Evolutionary conservation across 352 stramenopile species (phyloP).

Genomic region (Phytophthora cryptogea): DNA sequence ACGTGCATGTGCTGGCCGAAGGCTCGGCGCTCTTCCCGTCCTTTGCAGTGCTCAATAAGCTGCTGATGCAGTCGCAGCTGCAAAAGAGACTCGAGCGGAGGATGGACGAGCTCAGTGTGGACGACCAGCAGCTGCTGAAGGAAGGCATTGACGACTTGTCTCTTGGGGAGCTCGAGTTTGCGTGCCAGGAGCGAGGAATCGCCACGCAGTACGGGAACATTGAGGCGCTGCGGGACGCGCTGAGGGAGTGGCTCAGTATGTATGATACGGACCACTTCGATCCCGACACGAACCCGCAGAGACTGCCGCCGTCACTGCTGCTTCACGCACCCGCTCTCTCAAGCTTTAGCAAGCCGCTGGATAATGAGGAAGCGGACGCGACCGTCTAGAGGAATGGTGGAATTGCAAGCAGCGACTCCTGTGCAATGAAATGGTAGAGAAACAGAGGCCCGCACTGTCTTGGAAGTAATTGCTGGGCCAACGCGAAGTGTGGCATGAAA

Average conservation of each 20-base stretch:
- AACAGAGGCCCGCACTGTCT: conserved; percentile 1
- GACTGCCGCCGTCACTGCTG: conserved; percentile 62
- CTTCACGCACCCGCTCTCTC: conserved; percentile 76
- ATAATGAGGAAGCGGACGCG: conserved; percentile 16
- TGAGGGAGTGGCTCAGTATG: conserved; percentile 80
- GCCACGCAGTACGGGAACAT: conserved; percentile 72
- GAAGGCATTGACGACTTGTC: conserved; percentile 74
- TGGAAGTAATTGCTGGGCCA: neutral
- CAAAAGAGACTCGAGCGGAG: conserved; percentile 57
- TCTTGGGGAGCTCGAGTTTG: conserved; percentile 84
- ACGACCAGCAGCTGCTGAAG: conserved; percentile 73
- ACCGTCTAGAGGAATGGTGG: conserved; percentile 15
- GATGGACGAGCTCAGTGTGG: conserved; percentile 64
- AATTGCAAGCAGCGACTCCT: neutral
- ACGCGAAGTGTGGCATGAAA: neutral
- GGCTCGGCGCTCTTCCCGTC: conserved; percentile 59
- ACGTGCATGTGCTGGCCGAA: conserved; percentile 60
- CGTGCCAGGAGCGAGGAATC: conserved; percentile 81
- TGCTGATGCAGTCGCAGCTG: conserved; percentile 45
- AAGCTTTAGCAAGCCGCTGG: conserved; percentile 31
- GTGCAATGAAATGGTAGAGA: conserved; percentile 1
- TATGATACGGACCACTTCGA: conserved; percentile 63
- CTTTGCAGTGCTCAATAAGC: conserved; percentile 57
- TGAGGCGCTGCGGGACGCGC: conserved; percentile 45
- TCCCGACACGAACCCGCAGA: conserved; percentile 27